Evolutionary conservation across 768 basidiomycete species (phyloP).

Genomic region (Collybia sordida): DNA sequence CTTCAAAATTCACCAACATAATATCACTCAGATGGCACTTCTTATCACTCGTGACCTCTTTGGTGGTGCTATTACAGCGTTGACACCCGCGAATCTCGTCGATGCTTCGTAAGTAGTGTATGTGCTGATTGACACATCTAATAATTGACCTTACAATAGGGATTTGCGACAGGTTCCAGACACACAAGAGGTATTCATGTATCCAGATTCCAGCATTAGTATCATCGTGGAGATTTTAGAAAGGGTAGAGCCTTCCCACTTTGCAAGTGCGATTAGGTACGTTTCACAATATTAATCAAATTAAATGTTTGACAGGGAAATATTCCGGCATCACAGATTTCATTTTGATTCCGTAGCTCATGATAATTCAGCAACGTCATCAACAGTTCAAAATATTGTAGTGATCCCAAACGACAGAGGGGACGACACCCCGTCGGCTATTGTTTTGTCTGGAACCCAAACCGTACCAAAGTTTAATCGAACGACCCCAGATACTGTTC

Average conservation of each 20-base stretch:
- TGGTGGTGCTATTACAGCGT: constrained; percentile 79
- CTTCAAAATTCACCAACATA: not conserved
- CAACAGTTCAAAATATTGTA: constrained; percentile 41
- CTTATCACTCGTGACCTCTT: constrained; percentile 57
- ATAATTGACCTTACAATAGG: constrained; percentile 22
- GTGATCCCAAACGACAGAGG: constrained; percentile 39
- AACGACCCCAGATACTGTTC: constrained; percentile 59
- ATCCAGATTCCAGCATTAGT: constrained; percentile 64
- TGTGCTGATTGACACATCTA: not conserved
- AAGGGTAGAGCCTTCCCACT: constrained; percentile 58
- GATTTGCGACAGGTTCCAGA: constrained; percentile 84
- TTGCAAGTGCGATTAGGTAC: constrained; percentile 64
- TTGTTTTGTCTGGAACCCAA: constrained; percentile 70
- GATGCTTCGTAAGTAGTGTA: constrained; percentile 79
- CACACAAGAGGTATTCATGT: constrained; percentile 91
- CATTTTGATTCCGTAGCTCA: constrained; percentile 91
- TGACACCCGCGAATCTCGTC: constrained; percentile 54
- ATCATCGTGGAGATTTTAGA: constrained; percentile 85
- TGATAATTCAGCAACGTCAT: constrained; percentile 74
- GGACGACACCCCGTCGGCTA: constrained; percentile 56
- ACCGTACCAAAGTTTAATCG: constrained; percentile 76
- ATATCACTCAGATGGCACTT: constrained; percentile 11
- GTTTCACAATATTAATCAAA: not conserved
- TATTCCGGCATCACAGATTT: constrained; percentile 51
- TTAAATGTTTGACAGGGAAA: not conserved